Conservation (phyloP, 352 stramenopile genomes). For the Aphanomyces cochlioides region DNA sequence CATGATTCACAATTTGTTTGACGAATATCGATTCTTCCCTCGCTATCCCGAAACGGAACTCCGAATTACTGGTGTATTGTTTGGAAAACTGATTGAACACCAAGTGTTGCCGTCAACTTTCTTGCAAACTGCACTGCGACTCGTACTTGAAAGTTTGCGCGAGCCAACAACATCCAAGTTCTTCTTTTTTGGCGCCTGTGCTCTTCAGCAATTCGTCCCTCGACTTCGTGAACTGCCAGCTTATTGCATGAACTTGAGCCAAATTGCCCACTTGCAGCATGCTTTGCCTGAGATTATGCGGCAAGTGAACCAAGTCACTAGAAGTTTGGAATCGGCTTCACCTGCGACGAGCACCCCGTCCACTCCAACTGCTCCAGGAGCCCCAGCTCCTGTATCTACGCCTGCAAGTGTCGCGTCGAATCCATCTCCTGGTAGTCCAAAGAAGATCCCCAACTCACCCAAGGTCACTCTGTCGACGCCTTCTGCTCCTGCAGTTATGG, state of each 20-base stretch:
- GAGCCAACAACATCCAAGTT: conserved; percentile 97
- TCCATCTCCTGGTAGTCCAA: conserved; percentile 4
- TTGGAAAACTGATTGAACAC: conserved; percentile 98
- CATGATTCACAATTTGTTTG: conserved; percentile 99
- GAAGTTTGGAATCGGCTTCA: conserved; percentile 38
- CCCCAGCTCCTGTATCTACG: neutral
- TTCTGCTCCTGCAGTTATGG: conserved; percentile 50
- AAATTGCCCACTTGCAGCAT: conserved; percentile 96
- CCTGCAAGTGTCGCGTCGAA: neutral
- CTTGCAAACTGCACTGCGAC: conserved; percentile 95
- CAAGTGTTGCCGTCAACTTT: conserved; percentile 97
- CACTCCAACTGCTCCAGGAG: neutral
- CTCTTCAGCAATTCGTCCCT: conserved; percentile 97
- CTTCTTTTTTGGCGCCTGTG: conserved; percentile 98
- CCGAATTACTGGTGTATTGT: conserved; percentile 97
- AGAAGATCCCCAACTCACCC: conserved; percentile 6
- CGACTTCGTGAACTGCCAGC: conserved; percentile 95
- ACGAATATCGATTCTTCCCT: conserved; percentile 99
- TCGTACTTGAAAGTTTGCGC: conserved; percentile 95
- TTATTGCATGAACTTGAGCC: conserved; percentile 97
- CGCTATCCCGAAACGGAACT: conserved; percentile 99
- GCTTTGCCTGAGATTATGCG: conserved; percentile 90
- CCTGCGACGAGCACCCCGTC: neutral
- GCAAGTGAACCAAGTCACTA: conserved; percentile 78
- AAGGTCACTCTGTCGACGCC: neutral